A percentile compares a stretch with the other conserved stretches of the same genome.
Evolutionary conservation across 371 early-diverging fungal species (phyloP).

Genomic region (Batkoa obscura): DNA sequence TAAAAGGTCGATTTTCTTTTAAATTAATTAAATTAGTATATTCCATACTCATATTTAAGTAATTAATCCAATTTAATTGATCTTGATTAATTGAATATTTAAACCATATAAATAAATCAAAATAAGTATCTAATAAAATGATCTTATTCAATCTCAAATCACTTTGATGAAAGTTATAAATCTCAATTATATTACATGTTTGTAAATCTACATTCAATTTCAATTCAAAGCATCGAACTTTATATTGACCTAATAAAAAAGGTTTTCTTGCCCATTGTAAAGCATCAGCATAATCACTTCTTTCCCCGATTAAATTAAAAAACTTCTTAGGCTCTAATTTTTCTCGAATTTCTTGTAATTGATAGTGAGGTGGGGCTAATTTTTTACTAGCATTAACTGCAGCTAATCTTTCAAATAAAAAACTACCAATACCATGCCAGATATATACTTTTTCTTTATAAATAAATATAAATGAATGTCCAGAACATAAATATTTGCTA

Average conservation of each 20-base stretch:
- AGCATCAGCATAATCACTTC: conserved; percentile 6
- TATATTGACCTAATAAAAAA: background rate
- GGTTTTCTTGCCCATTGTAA: conserved; percentile 7
- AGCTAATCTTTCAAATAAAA: conserved; percentile 5
- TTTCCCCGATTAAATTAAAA: background rate
- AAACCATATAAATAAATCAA: conserved; percentile 3
- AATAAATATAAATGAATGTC: conserved; percentile 1
- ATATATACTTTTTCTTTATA: background rate
- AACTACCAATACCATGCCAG: conserved; percentile 6
- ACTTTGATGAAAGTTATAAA: conserved; percentile 2
- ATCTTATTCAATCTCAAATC: background rate
- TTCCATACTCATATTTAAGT: conserved; percentile 3
- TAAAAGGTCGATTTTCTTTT: background rate
- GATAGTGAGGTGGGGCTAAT: background rate
- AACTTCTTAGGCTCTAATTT: conserved; percentile 6
- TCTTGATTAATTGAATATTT: background rate
- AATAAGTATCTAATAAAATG: conserved; percentile 4
- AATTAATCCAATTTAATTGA: background rate
- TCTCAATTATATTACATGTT: no score
- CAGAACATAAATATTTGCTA: conserved; percentile 1
- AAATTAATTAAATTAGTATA: background rate
- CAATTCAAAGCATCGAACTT: background rate
- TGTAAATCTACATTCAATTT: background rate
- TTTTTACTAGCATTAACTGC: conserved; percentile 4
- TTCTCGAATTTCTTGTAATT: conserved; percentile 1